These are phyloP conservation scores for Phaeolepiota aurea DNA, from an alignment of 768 basidiomycete species.

Conservation along the genomic window DNA sequence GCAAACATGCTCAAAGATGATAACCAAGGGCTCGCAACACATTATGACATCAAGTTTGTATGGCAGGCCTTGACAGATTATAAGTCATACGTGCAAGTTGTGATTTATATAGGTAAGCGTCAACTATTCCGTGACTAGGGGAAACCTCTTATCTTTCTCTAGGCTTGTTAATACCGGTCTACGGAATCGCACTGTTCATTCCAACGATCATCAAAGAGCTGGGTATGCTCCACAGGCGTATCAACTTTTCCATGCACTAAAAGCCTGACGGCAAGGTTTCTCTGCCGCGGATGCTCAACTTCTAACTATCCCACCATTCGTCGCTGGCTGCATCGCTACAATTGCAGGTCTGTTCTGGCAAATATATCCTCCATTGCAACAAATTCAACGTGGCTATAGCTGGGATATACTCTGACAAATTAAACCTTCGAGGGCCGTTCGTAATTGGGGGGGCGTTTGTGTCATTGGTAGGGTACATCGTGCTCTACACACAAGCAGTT, in stretches of 20 bases:
- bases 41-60: constrained; percentile 35
- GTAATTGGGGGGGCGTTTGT: constrained; percentile 32
- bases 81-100: constrained; percentile 29
- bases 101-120: constrained; percentile 33
- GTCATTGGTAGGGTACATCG: constrained; percentile 42
- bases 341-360: constrained; percentile 22
- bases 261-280: constrained; percentile 22
- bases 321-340: constrained; percentile 35
- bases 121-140: no score
- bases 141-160: not conserved
- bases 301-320: constrained; percentile 42
- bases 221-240: constrained; percentile 19
- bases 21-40: constrained; percentile 32
- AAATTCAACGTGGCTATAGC: no score
- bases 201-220: constrained; percentile 41
- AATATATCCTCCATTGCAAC: no score
- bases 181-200: constrained; percentile 35
- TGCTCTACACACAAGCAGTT: constrained; percentile 29
- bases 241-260: not conserved
- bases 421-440: constrained; percentile 38
- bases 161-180: constrained; percentile 35
- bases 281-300: constrained; percentile 41
- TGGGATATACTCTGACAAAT: constrained; percentile 33
- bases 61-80: constrained; percentile 41
- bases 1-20: constrained; percentile 35